Percentiles rank a stretch among this genome's conserved stretches.
phyloP scores from a whole-genome alignment of 2,329 filamentous ascomycete species.

The Aspergillus jensenii region DNA sequence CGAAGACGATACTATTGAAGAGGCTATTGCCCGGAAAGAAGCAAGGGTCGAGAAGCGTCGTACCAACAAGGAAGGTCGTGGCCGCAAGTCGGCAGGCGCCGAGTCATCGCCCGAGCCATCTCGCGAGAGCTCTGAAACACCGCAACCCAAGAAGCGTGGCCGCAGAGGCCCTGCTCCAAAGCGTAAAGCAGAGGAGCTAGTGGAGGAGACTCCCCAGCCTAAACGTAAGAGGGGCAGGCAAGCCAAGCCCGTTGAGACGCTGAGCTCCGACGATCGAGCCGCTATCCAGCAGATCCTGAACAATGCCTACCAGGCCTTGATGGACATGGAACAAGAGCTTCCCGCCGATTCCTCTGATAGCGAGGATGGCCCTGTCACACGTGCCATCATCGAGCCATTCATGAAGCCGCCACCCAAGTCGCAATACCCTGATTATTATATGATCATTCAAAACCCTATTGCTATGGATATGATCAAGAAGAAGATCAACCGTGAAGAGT shows the following conservation, averaged over 20 bases:
- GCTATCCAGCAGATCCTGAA: conserved; percentile 79
- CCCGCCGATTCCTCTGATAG: conserved; percentile 51
- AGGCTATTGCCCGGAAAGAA: conserved; percentile 85
- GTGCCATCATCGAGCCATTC: conserved; percentile 90
- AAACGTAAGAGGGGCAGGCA: conserved; percentile 76
- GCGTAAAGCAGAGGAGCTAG: conserved; percentile 78
- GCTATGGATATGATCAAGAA: conserved; percentile 94
- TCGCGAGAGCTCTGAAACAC: conserved; percentile 78
- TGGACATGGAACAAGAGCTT: conserved; percentile 78
- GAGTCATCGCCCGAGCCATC: conserved; percentile 79
- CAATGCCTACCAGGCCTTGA: conserved; percentile 73
- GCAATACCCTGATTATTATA: conserved; percentile 92
- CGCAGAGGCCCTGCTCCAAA: conserved; percentile 80
- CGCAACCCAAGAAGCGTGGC: conserved; percentile 68
- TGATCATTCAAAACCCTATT: conserved; percentile 88
- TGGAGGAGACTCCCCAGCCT: conserved; percentile 72
- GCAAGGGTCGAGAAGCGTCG: conserved; percentile 79
- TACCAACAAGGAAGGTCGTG: conserved; percentile 69
- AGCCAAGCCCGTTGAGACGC: conserved; percentile 65
- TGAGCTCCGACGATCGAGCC: conserved; percentile 69
- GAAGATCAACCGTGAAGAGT: conserved; percentile 95
- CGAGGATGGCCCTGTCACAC: conserved; percentile 59
- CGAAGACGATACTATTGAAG: conserved; percentile 90
- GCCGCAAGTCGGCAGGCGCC: conserved; percentile 39
- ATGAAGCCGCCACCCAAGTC: conserved; percentile 85